Evolutionary conservation across 116 monocot genomes (phyloP).

Genomic region (Zostera marina): DNA sequence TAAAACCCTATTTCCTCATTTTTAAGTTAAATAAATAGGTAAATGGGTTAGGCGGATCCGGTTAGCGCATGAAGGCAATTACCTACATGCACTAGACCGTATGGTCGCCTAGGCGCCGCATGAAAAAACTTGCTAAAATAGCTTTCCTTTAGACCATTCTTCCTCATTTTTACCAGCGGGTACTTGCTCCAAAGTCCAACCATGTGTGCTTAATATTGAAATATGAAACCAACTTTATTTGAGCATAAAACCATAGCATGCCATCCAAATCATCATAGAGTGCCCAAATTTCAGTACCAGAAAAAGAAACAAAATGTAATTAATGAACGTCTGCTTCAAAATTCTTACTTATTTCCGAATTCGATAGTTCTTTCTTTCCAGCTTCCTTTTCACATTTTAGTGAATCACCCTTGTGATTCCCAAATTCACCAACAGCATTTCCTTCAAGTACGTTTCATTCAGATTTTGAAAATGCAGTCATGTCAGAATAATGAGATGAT

Average conservation of each 20-base stretch:
- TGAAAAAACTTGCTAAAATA: no score
- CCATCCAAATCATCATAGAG: slow-evolving; percentile 81
- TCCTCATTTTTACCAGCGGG: slow-evolving; percentile 8
- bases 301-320: slow-evolving; percentile 18
- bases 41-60: no score
- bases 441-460: neutral
- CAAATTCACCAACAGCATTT: slow-evolving; percentile 1
- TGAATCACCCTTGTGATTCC: slow-evolving; percentile 3
- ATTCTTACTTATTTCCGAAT: neutral
- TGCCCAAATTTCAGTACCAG: slow-evolving; percentile 90
- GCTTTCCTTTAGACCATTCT: slow-evolving; percentile 21
- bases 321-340: no score
- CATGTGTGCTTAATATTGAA: slow-evolving; percentile 57
- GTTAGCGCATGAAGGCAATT: no score
- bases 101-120: no score
- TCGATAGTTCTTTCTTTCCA: neutral
- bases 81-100: no score
- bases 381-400: neutral
- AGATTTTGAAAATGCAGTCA: no score
- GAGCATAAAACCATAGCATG: slow-evolving; percentile 83
- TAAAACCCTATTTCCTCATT: no score
- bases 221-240: slow-evolving; percentile 12
- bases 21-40: no score
- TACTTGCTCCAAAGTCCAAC: slow-evolving; percentile 60
- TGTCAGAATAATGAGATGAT: no score